Conservation (phyloP, 257 asterid genomes). For the Scutellaria baicalensis region DNA sequence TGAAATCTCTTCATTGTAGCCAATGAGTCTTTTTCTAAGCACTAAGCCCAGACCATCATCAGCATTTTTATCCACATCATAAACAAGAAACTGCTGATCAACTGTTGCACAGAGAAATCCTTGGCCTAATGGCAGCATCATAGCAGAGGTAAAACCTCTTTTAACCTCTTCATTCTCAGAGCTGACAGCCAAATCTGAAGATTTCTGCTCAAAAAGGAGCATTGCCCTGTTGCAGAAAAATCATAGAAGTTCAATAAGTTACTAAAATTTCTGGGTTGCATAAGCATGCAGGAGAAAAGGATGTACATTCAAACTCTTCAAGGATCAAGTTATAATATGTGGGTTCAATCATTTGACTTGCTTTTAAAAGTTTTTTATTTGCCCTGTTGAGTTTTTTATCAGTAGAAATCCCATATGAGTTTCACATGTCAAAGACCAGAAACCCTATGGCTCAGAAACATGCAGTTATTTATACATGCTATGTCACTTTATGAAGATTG, state of each 20-base stretch:
- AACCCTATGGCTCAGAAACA: background rate
- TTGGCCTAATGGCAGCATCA: constrained; percentile 68
- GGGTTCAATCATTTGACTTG: background rate
- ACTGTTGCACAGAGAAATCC: constrained; percentile 86
- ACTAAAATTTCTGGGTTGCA: background rate
- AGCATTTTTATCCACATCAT: constrained; percentile 43
- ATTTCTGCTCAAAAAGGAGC: constrained; percentile 77
- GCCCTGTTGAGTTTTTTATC: too few species aligned
- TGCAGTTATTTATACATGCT: background rate
- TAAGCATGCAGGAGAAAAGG: constrained; percentile 1
- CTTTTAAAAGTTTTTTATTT: background rate
- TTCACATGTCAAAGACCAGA: background rate
- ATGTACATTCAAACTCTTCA: background rate
- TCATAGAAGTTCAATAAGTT: background rate
- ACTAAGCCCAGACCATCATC: constrained; percentile 44
- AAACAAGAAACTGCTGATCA: constrained; percentile 91
- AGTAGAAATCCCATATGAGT: background rate
- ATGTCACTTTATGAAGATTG: background rate
- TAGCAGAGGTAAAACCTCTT: constrained; percentile 82
- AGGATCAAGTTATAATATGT: background rate
- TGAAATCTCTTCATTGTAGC: constrained; percentile 90
- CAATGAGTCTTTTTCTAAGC: constrained; percentile 73
- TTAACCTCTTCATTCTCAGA: constrained; percentile 60
- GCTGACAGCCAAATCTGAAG: constrained; percentile 68
- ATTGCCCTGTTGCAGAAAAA: constrained; percentile 52